Base-by-base conservation (phyloP, 176 grass and related monocot genomes). In the Musa acuminata region DNA sequence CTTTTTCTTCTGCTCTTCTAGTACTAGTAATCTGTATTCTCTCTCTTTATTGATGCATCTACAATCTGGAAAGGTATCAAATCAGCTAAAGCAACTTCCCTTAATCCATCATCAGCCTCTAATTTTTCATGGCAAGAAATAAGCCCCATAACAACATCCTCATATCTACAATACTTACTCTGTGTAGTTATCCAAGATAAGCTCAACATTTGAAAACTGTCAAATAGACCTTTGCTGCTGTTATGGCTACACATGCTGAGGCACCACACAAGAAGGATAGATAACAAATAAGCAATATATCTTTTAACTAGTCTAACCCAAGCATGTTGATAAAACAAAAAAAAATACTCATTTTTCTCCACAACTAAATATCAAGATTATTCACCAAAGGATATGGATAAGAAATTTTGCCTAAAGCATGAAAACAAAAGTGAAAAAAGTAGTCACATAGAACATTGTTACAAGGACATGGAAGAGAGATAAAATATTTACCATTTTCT, bases 401-500 rank as follows among this genome's bases (percentile, higher is more conserved):
- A 19, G 16, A 19, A 59, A 8, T 59, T 7, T 1, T 8, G 13
- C 2, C n/a, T 59, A 6, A n/a, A 59, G 55, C 14, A 59, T 52
- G 6, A 78, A 25, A 54, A 72, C 55, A 66, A 51, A 73, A 43
- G 7, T 1, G 35, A 77, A 69, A 29, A 16, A 68, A 68, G 71
- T 50, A 23, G 51, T 26, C 51, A 77, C n/a, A 62, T 29, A 72
- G 52, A 72, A 9, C 13, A 69, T 50, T 20, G 13, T 23, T 55
- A 55, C 11, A 52, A n/a, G 13, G 19, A 62, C 12, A 20, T 52
- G 21, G n/a, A n/a, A 12, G 13, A 59, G 0, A 49, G 67, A 66
- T 35, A 83, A 55, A 29, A 73, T 10, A 9, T n/a, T 50, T 89
- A 92, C 90, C 90, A 66, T 26, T 85, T 87, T 85, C 82, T 68